A percentile compares a stretch with the other conserved stretches of the same genome.
Conservation (phyloP, 176 grass and related monocot genomes). For the Phoenix dactylifera region DNA sequence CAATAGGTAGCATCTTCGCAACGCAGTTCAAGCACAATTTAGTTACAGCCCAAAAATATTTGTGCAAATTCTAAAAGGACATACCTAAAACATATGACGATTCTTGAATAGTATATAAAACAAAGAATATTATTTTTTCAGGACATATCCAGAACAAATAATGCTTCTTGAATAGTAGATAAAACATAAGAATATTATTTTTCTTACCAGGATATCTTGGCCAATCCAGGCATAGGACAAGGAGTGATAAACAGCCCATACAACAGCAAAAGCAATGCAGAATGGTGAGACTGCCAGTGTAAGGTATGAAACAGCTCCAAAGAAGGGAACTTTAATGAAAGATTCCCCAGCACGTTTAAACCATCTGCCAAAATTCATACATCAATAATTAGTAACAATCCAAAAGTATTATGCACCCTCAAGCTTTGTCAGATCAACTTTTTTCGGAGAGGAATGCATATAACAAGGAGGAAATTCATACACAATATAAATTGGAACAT, state of each 20-base stretch:
- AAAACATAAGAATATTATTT: slow-evolving; percentile 3
- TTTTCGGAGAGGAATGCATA: no score
- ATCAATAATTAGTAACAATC: slow-evolving; percentile 14
- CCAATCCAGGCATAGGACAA: slow-evolving; percentile 76
- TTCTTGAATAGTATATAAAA: not conserved
- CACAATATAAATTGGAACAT: no score
- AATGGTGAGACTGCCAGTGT: slow-evolving; percentile 77
- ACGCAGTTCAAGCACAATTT: no score
- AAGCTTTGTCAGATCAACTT: not conserved
- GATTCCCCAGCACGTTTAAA: slow-evolving; percentile 75
- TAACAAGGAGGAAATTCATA: no score
- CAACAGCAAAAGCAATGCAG: slow-evolving; percentile 63
- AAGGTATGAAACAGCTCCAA: slow-evolving; percentile 83
- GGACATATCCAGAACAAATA: not conserved
- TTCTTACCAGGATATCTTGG: slow-evolving; percentile 94
- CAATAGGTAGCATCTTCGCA: no score
- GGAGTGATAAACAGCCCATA: slow-evolving; percentile 68
- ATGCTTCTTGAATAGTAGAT: not conserved
- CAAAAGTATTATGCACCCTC: not conserved
- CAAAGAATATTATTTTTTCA: slow-evolving; percentile 8
- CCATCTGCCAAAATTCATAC: slow-evolving; percentile 56
- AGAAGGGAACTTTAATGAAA: slow-evolving; percentile 81
- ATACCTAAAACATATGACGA: not conserved
- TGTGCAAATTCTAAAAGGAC: no score
- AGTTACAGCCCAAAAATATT: no score